phyloP scores from a whole-genome alignment of 768 basidiomycete species.

The Leccinum arenicola region DNA sequence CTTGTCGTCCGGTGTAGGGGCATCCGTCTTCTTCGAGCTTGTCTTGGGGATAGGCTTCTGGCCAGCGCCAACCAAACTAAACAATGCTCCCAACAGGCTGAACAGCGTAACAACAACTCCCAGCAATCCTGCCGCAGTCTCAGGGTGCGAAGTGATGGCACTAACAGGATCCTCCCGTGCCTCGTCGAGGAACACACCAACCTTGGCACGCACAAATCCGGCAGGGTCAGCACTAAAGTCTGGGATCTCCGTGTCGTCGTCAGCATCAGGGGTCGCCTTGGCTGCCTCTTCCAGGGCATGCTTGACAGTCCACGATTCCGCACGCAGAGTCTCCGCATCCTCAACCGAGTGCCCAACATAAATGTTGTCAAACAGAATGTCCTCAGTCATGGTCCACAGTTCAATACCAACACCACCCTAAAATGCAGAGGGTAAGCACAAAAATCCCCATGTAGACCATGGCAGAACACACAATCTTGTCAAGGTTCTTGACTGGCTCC shows the following conservation, averaged over 20 bases:
- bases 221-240: slow-evolving; percentile 73
- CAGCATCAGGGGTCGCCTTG: slow-evolving; percentile 44
- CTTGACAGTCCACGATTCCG: slow-evolving; percentile 91
- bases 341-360: slow-evolving; percentile 88
- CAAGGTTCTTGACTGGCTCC: slow-evolving; percentile 75
- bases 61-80: slow-evolving; percentile 73
- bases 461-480: slow-evolving; percentile 67
- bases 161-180: slow-evolving; percentile 71
- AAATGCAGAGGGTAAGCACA: slow-evolving; percentile 1
- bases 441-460: too few species aligned
- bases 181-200: slow-evolving; percentile 75
- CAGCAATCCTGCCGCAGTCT: slow-evolving; percentile 76
- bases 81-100: slow-evolving; percentile 78
- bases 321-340: slow-evolving; percentile 80
- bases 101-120: slow-evolving; percentile 77
- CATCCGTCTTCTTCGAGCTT: slow-evolving; percentile 71
- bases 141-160: slow-evolving; percentile 87
- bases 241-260: slow-evolving; percentile 39
- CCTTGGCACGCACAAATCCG: slow-evolving; percentile 75
- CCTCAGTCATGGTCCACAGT: slow-evolving; percentile 99
- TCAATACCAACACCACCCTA: slow-evolving; percentile 95
- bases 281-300: slow-evolving; percentile 69
- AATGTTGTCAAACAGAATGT: slow-evolving; percentile 91
- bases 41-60: slow-evolving; percentile 73
- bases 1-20: slow-evolving; percentile 61